A percentile compares a stretch with the other conserved stretches of the same genome.
phyloP scores from a whole-genome alignment of 1,284 basidiomycete species.

The Sporisorium reilianum region DNA sequence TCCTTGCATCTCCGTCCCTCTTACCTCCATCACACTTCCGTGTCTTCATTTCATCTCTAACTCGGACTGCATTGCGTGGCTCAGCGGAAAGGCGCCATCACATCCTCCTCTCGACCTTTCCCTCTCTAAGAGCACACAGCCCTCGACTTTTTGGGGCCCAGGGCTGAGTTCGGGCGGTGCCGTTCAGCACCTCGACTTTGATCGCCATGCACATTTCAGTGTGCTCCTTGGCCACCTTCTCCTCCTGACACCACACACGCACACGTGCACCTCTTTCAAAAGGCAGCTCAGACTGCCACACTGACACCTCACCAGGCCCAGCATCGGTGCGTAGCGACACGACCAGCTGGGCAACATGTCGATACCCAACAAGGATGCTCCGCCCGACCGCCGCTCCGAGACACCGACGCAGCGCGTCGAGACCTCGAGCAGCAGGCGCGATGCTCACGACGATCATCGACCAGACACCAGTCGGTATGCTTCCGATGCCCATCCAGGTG shows the following conservation, averaged over 20 bases:
- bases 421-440: conserved; percentile 2
- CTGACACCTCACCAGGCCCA: conserved; percentile 3
- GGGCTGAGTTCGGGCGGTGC: not conserved
- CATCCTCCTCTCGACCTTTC: not conserved
- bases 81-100: not conserved
- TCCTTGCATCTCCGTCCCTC: too few relatives aligned
- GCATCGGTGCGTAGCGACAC: conserved; percentile 1
- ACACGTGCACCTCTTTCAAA: not conserved
- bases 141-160: not conserved
- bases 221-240: not conserved
- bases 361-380: conserved; percentile 14
- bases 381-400: conserved; percentile 17
- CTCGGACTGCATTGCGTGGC: not conserved
- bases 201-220: conserved; percentile 16
- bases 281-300: conserved; percentile 10
- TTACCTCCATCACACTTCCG: conserved; percentile 1
- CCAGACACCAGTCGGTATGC: not conserved
- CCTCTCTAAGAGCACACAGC: not conserved
- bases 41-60: conserved; percentile 17
- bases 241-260: conserved; percentile 12
- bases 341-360: conserved; percentile 25
- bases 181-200: not conserved
- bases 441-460: conserved; percentile 2
- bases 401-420: conserved; percentile 1
- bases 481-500: conserved; percentile 9